A percentile compares a stretch with the other conserved stretches of the same genome.
Evolutionary conservation across 768 basidiomycete species (phyloP).

Genomic region (Pluteus cervinus): DNA sequence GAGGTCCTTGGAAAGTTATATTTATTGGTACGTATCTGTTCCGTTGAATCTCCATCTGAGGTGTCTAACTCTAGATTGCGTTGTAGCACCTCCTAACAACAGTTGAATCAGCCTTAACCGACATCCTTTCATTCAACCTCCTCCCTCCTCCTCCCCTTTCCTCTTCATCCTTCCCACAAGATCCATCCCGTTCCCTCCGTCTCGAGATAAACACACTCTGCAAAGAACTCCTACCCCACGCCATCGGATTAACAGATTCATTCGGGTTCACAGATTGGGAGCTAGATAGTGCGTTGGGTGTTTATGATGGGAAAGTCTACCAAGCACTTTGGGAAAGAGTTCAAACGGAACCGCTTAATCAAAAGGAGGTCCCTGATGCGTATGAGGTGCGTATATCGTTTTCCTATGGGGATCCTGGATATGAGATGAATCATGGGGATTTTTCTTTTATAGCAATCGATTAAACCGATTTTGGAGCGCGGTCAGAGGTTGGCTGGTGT

Average conservation of each 20-base stretch:
- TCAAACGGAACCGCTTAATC: conserved; percentile 56
- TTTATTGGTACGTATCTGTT: conserved; percentile 31
- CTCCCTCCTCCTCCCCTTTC: conserved; percentile 17
- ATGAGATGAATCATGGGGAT: too few relatives aligned
- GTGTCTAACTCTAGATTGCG: not conserved
- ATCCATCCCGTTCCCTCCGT: conserved; percentile 45
- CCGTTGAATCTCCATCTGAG: not conserved
- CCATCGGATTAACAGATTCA: conserved; percentile 63
- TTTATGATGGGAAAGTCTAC: conserved; percentile 59
- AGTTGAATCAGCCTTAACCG: conserved; percentile 47
- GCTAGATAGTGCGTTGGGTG: conserved; percentile 62
- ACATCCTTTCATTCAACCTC: conserved; percentile 53
- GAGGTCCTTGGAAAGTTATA: conserved; percentile 31
- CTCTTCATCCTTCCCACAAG: conserved; percentile 16
- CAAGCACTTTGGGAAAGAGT: conserved; percentile 58
- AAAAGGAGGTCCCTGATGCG: conserved; percentile 40
- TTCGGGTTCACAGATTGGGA: conserved; percentile 77
- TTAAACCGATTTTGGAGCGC: too few relatives aligned
- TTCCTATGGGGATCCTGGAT: too few relatives aligned
- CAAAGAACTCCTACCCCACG: conserved; percentile 50
- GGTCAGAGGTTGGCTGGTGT: too few relatives aligned
- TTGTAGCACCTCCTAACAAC: conserved; percentile 55
- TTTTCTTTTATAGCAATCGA: too few relatives aligned
- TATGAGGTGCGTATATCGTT: conserved; percentile 39
- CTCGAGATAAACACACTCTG: conserved; percentile 44